Conservation (phyloP, 495 filamentous ascomycete species). For the Penicillium bialowiezense region DNA sequence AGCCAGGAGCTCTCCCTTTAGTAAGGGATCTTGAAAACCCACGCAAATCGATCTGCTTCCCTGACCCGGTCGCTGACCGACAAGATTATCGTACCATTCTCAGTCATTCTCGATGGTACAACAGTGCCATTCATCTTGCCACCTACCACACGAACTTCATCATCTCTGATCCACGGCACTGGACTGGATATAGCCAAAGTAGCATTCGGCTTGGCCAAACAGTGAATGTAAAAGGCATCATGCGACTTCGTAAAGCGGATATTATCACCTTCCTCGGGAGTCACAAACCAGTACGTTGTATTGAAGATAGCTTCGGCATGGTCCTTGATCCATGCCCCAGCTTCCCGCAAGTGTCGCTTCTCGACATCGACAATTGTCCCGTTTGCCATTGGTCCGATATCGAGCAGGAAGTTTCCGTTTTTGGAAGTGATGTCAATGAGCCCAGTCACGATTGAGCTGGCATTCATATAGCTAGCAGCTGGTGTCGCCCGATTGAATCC, state of each 20-base stretch:
- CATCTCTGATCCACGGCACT: slow-evolving; percentile 29
- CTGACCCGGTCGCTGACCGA: too few species aligned
- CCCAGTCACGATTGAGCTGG: slow-evolving; percentile 37
- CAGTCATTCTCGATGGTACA: too few species aligned
- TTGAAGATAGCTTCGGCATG: slow-evolving; percentile 54
- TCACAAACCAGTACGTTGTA: slow-evolving; percentile 57
- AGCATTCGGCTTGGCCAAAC: slow-evolving; percentile 40
- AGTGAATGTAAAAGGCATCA: slow-evolving; percentile 52
- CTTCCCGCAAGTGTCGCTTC: slow-evolving; percentile 40
- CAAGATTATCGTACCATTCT: too few species aligned
- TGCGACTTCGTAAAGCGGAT: slow-evolving; percentile 51
- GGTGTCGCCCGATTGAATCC: slow-evolving; percentile 55
- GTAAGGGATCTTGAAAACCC: too few species aligned
- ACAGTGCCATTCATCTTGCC: too few species aligned
- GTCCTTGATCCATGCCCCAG: slow-evolving; percentile 48
- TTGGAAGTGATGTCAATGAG: slow-evolving; percentile 54
- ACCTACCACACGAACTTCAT: too few species aligned
- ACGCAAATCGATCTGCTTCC: too few species aligned
- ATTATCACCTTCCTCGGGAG: slow-evolving; percentile 40
- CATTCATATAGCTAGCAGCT: slow-evolving; percentile 46
- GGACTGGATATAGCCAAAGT: slow-evolving; percentile 37
- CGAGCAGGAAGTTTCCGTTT: slow-evolving; percentile 56
- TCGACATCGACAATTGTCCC: slow-evolving; percentile 51
- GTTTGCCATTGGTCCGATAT: slow-evolving; percentile 51
- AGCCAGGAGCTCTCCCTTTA: too few species aligned